These are phyloP conservation scores for Lupinus albus DNA, from an alignment of 306 rosid genomes.

Conservation along the genomic window DNA sequence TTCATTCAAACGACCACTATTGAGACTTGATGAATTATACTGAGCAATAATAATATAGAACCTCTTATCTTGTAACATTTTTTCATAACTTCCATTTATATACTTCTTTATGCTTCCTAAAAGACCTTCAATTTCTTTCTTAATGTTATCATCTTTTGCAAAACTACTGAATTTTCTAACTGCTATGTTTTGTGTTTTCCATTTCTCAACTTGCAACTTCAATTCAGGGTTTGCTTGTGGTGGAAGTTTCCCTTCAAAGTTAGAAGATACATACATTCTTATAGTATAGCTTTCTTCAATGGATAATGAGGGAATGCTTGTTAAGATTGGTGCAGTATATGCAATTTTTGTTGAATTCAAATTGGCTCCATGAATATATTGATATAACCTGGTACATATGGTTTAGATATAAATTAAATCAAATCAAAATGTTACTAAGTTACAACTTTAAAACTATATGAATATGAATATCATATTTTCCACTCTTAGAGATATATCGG, in stretches of 20 bases:
- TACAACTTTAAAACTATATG: neutral
- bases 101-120: conserved; percentile 49
- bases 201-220: conserved; percentile 55
- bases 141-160: conserved; percentile 61
- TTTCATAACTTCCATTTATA: conserved; percentile 19
- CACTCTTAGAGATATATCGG: no score
- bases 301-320: conserved; percentile 48
- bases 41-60: conserved; percentile 61
- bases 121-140: conserved; percentile 56
- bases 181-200: conserved; percentile 65
- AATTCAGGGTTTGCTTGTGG: conserved; percentile 64
- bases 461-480: neutral
- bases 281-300: conserved; percentile 43
- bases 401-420: neutral
- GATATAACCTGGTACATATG: conserved; percentile 62
- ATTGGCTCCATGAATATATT: conserved; percentile 71
- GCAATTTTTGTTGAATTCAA: conserved; percentile 48
- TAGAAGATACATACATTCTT: conserved; percentile 50
- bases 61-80: conserved; percentile 37
- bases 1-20: conserved; percentile 63
- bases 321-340: conserved; percentile 66
- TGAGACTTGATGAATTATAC: conserved; percentile 55
- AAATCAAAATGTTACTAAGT: neutral
- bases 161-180: conserved; percentile 67
- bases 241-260: conserved; percentile 52